These are phyloP conservation scores for Cruciata laevipes DNA, from an alignment of 257 asterid species.

Conservation along the genomic window DNA sequence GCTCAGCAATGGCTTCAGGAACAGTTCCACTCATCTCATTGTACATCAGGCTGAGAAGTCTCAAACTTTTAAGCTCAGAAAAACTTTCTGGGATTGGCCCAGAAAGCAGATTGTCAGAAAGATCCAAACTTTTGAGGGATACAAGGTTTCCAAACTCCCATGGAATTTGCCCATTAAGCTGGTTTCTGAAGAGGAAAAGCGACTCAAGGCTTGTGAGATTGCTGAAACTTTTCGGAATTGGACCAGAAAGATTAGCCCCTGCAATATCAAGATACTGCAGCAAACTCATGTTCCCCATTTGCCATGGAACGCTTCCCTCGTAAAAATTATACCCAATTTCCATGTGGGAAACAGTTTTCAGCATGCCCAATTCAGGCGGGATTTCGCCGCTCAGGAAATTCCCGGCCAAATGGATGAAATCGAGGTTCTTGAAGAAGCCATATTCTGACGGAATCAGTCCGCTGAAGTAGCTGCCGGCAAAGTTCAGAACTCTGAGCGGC, in stretches of 20 bases:
- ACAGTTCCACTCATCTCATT: conserved; percentile 74
- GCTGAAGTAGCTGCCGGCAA: conserved; percentile 95
- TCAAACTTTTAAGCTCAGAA: conserved; percentile 62
- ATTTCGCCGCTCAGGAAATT: conserved; percentile 58
- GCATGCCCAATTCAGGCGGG: conserved; percentile 66
- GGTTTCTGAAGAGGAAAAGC: conserved; percentile 78
- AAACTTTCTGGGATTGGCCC: conserved; percentile 79
- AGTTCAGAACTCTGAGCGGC: conserved; percentile 55
- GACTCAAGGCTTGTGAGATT: conserved; percentile 77
- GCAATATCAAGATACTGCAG: conserved; percentile 88
- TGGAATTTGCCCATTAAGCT: conserved; percentile 54
- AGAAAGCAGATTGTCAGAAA: conserved; percentile 77
- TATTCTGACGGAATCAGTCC: conserved; percentile 77
- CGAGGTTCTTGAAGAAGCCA: conserved; percentile 57
- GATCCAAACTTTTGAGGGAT: conserved; percentile 82
- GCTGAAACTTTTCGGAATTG: conserved; percentile 50
- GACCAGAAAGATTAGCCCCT: conserved; percentile 78
- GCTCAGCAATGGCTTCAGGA: conserved; percentile 70
- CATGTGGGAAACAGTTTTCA: conserved; percentile 64
- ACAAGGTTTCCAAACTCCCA: conserved; percentile 49
- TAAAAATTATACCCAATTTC: conserved; percentile 90
- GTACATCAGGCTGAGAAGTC: conserved; percentile 76
- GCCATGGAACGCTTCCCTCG: conserved; percentile 77
- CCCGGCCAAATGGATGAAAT: conserved; percentile 83
- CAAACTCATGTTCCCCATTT: conserved; percentile 70